Evolutionary conservation across 2,329 filamentous ascomycete species (phyloP), one percentile per base, ranked within the genome.

Genomic region (Stachybotrys chlorohalonatus): DNA sequence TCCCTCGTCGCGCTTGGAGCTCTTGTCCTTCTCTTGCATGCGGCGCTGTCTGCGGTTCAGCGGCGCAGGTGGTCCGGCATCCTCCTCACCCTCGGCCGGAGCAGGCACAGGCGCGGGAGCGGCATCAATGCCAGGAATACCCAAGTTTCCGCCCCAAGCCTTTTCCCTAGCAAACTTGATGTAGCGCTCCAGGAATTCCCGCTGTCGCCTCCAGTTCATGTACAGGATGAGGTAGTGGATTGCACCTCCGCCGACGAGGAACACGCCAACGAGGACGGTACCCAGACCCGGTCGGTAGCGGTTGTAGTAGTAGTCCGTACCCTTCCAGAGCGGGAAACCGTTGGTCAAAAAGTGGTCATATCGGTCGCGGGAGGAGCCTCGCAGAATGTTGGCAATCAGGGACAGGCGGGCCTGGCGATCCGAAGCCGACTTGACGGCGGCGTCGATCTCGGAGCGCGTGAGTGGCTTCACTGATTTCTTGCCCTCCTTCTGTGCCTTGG

Each of bases 251-350:
- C 88, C 83, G 53, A 90, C 82, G 58, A 96, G 69, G 71, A 97
- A 90, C 47, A 95, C 74, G 51, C 93, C 92, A 31, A 86, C 57
- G 52, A 97, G 72, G 49, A 96, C 94, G 13, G 89, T 89, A 56
- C 90, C 90, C 49, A 97, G 77, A 8, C 94, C 94, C 1, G 94
- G 94, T 17, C 94, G 84, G 80, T 93, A 96, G 55, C 94, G 86
- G 64, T 85, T 85, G 77, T 99, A 99, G 80, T 97, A 99, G 81
- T 99, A 99, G 58, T 94, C 93, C 49, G 93, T 96, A 56, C 94
- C 94, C 75, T 93, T 92, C 94, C 94, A 99, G 54, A 83, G 84
- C 36, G 94, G 94, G 76, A 99, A 99, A 58, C 94, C 94, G 72
- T 97, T 91, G 69, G 77, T 75, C 57, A 97, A 74, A 76, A 97